Evolutionary conservation across 345 rosid species (phyloP), one percentile per base, ranked within the genome.

Genomic region (Dovyalis caffra): DNA sequence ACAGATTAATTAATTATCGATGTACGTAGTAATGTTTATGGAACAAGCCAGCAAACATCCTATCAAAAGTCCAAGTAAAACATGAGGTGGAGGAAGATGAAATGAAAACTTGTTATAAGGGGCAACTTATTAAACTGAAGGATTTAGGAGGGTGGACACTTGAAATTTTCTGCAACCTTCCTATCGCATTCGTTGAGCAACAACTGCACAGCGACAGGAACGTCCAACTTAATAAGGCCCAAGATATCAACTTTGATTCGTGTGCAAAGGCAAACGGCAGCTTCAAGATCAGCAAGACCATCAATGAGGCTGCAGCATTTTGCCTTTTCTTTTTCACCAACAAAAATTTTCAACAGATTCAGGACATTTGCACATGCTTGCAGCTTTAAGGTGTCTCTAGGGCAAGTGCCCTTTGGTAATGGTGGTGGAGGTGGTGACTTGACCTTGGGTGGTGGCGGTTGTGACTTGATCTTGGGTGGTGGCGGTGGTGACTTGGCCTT

Each of bases 221-320:
- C 45, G 45, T 88, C 82, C 49, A 89, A 76, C 79, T 88, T 79
- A 76, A 83, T 80, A 43, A 12, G 18, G 6, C 93, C 90, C 26
- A 87, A 74, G 37, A 89, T 34, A 47, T 76, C 84, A 69, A 90
- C 92, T 33, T 78, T 89, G 33, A 91, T 80, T 43, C 86, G 88
- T 15, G 90, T 87, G 81, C 93, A 88, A 25, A 91, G 90, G 82
- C 92, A 91, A 43, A 83, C 77, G 2, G 96, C 90, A 5, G 92
- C 96, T 28, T 91, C 93, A 9, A 87, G 82, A 77, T 88, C 87
- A 66, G 23, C 90, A 31, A 89, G 83, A 21, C 86, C 88, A 4
- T 77, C 72, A 61, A 91, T 57, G 47, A 91, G 86, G 65, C 82
- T 72, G 83, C 93, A 91, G 57, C 93, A 91, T 7, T 82, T 84